Conservation (phyloP, 176 grass and related monocot genomes). For the Panicum miliaceum region DNA sequence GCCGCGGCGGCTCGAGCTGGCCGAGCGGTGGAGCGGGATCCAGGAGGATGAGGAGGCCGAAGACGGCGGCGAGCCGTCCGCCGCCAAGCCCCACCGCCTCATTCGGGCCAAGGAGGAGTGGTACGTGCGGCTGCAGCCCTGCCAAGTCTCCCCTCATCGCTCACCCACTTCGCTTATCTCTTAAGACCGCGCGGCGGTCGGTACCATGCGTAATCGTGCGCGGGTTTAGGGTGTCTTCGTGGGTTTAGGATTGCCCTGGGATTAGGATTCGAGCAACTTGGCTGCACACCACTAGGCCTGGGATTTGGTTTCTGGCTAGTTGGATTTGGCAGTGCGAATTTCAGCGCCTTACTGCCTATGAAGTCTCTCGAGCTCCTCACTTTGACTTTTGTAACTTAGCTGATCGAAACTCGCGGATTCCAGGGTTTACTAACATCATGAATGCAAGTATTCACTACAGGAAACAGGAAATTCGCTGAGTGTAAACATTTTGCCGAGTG, state of each 20-base stretch:
- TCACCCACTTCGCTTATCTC: neutral
- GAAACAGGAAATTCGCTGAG: no score
- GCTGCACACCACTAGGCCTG: neutral
- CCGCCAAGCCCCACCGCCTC: conserved; percentile 52
- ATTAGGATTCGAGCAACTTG: neutral
- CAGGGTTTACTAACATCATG: neutral
- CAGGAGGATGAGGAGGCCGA: conserved; percentile 68
- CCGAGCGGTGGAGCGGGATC: conserved; percentile 72
- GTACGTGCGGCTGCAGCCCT: conserved; percentile 46
- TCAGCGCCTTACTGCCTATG: conserved; percentile 6
- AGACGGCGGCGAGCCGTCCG: conserved; percentile 44
- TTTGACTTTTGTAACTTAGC: neutral
- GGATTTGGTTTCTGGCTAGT: conserved; percentile 9
- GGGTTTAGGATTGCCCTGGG: conserved; percentile 17
- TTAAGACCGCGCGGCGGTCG: neutral
- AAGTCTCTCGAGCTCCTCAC: neutral
- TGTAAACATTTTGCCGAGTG: no score
- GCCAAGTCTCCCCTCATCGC: neutral
- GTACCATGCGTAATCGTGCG: neutral
- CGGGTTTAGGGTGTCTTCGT: neutral
- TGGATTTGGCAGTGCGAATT: neutral
- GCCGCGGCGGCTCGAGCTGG: conserved; percentile 51
- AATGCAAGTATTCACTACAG: neutral
- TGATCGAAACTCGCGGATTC: neutral
- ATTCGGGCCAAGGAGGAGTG: conserved; percentile 67